Percentiles rank a stretch among this genome's conserved stretches.
These are phyloP conservation scores for Macadamia integrifolia DNA, from an alignment of 164 flowering plant genomes.

Conservation along the genomic window DNA sequence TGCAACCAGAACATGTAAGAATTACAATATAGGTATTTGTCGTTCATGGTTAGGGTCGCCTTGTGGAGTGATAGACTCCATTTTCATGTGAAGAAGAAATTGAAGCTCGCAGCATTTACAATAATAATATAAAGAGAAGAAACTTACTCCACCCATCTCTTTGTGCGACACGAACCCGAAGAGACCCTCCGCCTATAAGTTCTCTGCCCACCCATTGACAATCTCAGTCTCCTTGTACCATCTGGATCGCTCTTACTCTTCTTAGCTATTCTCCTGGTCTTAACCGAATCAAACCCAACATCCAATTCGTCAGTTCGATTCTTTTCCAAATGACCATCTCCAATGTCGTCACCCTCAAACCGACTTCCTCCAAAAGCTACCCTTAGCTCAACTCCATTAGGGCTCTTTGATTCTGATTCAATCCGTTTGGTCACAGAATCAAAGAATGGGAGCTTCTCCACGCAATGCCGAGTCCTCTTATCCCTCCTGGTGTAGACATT, in stretches of 20 bases:
- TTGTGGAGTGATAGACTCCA: neutral
- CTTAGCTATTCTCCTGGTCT: neutral
- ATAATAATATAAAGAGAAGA: neutral
- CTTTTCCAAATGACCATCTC: neutral
- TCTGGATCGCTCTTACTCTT: slow-evolving; percentile 16
- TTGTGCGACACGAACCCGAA: slow-evolving; percentile 21
- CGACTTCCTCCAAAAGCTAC: slow-evolving; percentile 1
- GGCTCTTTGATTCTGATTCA: slow-evolving; percentile 8
- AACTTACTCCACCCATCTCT: slow-evolving; percentile 75
- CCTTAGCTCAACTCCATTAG: slow-evolving; percentile 5
- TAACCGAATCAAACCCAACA: neutral
- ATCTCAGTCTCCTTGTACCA: slow-evolving; percentile 19
- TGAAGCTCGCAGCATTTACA: neutral
- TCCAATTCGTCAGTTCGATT: neutral
- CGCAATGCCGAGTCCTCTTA: slow-evolving; percentile 19
- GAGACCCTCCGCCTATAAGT: slow-evolving; percentile 6
- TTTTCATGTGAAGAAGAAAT: neutral
- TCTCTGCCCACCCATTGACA: slow-evolving; percentile 10
- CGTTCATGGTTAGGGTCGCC: neutral
- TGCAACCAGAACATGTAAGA: slow-evolving; percentile 21
- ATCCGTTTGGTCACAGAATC: slow-evolving; percentile 7
- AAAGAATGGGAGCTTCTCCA: slow-evolving; percentile 11
- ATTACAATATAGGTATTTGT: neutral
- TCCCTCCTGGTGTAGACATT: slow-evolving; percentile 47
- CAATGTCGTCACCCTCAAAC: neutral